Conservation (phyloP, 2,329 filamentous ascomycete genomes). For the Fonsecaea monophora region DNA sequence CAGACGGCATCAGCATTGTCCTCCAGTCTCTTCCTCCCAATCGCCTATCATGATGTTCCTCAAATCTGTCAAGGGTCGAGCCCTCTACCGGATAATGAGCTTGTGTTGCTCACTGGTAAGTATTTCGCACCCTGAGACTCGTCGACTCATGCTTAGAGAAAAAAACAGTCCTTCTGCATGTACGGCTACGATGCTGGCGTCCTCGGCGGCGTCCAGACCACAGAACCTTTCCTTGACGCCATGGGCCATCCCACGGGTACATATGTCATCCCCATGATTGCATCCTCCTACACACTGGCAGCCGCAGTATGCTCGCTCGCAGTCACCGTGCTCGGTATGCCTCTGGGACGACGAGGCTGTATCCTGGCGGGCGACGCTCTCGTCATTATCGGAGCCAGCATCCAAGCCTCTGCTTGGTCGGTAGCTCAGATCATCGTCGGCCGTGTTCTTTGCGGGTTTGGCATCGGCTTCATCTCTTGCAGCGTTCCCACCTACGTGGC, state of each 20-base stretch:
- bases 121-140: neutral
- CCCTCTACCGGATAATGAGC: constrained; percentile 43
- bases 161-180: constrained; percentile 42
- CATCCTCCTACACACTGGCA: constrained; percentile 39
- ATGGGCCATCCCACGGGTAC: constrained; percentile 39
- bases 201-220: constrained; percentile 45
- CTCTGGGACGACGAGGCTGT: constrained; percentile 42
- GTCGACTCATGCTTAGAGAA: neutral
- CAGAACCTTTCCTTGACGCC: constrained; percentile 44
- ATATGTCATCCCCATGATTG: constrained; percentile 43
- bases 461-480: constrained; percentile 45
- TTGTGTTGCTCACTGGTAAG: constrained; percentile 41
- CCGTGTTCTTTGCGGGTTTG: constrained; percentile 45
- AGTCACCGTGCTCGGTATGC: constrained; percentile 40
- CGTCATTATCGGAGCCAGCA: constrained; percentile 44
- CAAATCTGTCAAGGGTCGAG: constrained; percentile 38
- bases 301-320: constrained; percentile 42
- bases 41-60: constrained; percentile 22
- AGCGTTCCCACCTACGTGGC: constrained; percentile 45
- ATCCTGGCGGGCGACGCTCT: constrained; percentile 40
- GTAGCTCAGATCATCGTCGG: constrained; percentile 42
- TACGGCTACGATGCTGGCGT: constrained; percentile 49
- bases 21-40: neutral
- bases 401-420: constrained; percentile 42
- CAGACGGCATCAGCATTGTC: neutral